These are phyloP conservation scores for Cyanidium caldarium DNA, from an alignment of 23 red algal genomes.

Conservation along the genomic window DNA sequence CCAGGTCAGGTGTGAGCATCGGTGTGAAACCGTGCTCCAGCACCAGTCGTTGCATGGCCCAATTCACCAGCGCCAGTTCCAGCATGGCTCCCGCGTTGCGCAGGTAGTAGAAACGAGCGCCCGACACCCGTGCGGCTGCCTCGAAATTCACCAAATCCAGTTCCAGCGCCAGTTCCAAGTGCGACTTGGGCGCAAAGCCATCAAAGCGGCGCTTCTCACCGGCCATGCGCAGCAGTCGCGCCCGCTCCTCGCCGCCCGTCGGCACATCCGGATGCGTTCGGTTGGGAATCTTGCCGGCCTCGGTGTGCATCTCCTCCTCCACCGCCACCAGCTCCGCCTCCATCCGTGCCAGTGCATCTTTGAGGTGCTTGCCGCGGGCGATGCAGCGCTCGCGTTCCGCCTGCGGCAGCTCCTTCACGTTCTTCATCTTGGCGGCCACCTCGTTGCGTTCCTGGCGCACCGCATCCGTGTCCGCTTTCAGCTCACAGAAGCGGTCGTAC, in stretches of 20 bases:
- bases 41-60: slow-evolving; percentile 39
- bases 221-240: slow-evolving; percentile 18
- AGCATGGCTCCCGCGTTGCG: slow-evolving; percentile 79
- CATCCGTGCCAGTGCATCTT: slow-evolving; percentile 17
- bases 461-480: slow-evolving; percentile 11
- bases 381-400: slow-evolving; percentile 42
- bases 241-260: slow-evolving; percentile 42
- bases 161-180: slow-evolving; percentile 32
- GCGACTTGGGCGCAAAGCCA: slow-evolving; percentile 22
- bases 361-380: slow-evolving; percentile 64
- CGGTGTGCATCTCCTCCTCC: slow-evolving; percentile 29
- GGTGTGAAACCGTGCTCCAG: slow-evolving; percentile 49
- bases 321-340: slow-evolving; percentile 29
- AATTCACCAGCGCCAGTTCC: slow-evolving; percentile 91
- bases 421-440: slow-evolving; percentile 65
- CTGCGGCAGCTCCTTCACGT: slow-evolving; percentile 15
- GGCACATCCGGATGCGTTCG: slow-evolving; percentile 81
- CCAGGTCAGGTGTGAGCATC: slow-evolving; percentile 89
- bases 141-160: slow-evolving; percentile 88
- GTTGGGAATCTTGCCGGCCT: slow-evolving; percentile 61
- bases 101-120: slow-evolving; percentile 89
- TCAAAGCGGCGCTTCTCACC: slow-evolving; percentile 30
- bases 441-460: slow-evolving; percentile 54
- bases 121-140: slow-evolving; percentile 59
- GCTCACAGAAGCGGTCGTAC: slow-evolving; percentile 40